phyloP scores from a whole-genome alignment of 441 rosid species.

The Brassica balearica region DNA sequence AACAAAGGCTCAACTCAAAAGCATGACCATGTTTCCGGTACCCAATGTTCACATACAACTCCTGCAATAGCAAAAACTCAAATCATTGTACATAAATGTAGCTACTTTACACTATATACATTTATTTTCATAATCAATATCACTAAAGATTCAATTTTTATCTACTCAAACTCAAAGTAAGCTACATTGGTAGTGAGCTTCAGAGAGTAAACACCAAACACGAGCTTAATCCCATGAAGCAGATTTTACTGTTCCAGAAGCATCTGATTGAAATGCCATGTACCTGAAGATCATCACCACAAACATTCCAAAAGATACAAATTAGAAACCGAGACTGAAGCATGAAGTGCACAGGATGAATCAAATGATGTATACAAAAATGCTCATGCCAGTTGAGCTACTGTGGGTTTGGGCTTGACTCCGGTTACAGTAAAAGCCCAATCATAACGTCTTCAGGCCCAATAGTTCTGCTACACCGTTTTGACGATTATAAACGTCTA shows the following conservation, averaged over 20 bases:
- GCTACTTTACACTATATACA: background rate
- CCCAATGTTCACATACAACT: conserved; percentile 78
- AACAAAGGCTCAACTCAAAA: conserved; percentile 38
- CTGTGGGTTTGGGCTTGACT: no score
- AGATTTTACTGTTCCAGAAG: conserved; percentile 36
- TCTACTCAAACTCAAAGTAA: no score
- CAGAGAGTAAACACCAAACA: background rate
- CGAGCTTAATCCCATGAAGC: background rate
- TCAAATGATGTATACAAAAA: background rate
- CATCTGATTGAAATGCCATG: conserved; percentile 5
- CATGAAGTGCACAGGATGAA: background rate
- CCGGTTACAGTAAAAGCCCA: no score
- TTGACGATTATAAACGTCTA: no score
- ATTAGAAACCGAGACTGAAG: background rate
- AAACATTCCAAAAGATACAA: background rate
- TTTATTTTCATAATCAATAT: no score
- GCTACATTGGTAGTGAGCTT: background rate
- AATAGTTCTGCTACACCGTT: no score
- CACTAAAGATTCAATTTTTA: no score
- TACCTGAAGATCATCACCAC: background rate
- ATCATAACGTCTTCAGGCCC: no score
- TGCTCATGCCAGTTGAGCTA: no score
- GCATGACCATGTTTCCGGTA: conserved; percentile 96
- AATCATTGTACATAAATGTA: background rate
- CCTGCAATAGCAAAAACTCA: conserved; percentile 53